Conservation (phyloP, 768 basidiomycete species). For the Dentipellis fragilis region DNA sequence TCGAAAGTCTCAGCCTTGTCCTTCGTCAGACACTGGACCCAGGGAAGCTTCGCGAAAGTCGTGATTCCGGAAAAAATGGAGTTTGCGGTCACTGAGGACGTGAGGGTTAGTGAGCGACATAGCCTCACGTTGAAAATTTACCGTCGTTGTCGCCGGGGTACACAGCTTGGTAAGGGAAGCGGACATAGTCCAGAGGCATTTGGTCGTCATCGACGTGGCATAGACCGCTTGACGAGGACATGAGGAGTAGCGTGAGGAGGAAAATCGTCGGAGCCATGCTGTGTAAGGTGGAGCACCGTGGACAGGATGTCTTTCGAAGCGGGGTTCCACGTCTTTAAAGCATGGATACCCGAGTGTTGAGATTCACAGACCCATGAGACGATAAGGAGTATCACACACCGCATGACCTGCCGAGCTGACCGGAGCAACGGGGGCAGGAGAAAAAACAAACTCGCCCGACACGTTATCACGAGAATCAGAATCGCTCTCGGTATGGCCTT, state of each 20-base stretch:
- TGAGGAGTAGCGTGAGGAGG: neutral
- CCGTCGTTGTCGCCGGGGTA: slow-evolving; percentile 55
- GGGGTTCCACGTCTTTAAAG: neutral
- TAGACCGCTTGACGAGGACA: slow-evolving; percentile 20
- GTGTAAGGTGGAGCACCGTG: neutral
- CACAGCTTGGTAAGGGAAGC: slow-evolving; percentile 50
- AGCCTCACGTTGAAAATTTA: slow-evolving; percentile 13
- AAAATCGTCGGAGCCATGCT: too few relatives aligned
- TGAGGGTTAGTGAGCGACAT: neutral
- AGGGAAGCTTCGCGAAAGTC: slow-evolving; percentile 83
- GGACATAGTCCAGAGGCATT: slow-evolving; percentile 57
- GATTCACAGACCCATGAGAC: neutral
- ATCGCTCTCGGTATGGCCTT: neutral
- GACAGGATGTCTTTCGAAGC: neutral
- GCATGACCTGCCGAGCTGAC: neutral
- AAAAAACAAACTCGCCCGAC: neutral
- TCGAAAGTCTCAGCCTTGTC: slow-evolving; percentile 53
- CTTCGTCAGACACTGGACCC: slow-evolving; percentile 66
- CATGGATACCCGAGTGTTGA: neutral
- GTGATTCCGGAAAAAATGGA: slow-evolving; percentile 75
- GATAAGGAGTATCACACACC: neutral
- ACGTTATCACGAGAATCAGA: neutral
- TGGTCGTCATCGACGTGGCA: slow-evolving; percentile 35
- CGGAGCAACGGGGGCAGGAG: neutral
- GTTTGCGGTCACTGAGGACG: slow-evolving; percentile 55